These are phyloP conservation scores for Penicillium frequentans DNA, from an alignment of 2,329 filamentous ascomycete species.

Conservation along the genomic window DNA sequence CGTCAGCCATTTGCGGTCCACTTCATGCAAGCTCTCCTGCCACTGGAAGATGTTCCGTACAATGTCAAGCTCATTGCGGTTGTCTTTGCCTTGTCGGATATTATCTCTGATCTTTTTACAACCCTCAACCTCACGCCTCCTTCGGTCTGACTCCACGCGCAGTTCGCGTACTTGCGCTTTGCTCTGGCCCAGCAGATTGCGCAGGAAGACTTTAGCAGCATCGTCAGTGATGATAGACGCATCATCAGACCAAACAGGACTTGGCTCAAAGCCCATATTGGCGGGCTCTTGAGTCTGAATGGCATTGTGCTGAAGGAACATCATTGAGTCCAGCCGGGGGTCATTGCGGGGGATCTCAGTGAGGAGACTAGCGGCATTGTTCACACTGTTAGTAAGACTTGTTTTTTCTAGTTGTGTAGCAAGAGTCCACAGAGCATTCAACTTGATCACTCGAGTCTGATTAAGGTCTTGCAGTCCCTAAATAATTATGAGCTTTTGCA, in stretches of 20 bases:
- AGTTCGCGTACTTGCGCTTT: slow-evolving; percentile 80
- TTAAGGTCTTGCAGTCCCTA: slow-evolving; percentile 82
- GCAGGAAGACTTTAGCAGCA: slow-evolving; percentile 80
- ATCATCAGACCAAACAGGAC: slow-evolving; percentile 96
- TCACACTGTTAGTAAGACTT: slow-evolving; percentile 72
- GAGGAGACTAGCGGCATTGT: slow-evolving; percentile 69
- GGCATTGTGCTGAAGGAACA: slow-evolving; percentile 95
- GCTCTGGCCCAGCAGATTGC: slow-evolving; percentile 88
- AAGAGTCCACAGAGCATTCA: slow-evolving; percentile 83
- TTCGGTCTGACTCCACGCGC: slow-evolving; percentile 80
- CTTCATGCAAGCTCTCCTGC: slow-evolving; percentile 80
- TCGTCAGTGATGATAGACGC: slow-evolving; percentile 84
- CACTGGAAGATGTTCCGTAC: slow-evolving; percentile 79
- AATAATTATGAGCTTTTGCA: not conserved
- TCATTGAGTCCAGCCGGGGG: slow-evolving; percentile 89
- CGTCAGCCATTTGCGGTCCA: slow-evolving; percentile 79
- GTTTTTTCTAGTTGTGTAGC: slow-evolving; percentile 77
- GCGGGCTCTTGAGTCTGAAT: slow-evolving; percentile 77
- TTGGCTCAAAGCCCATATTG: slow-evolving; percentile 87
- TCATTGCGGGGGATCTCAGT: slow-evolving; percentile 84
- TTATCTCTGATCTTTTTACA: slow-evolving; percentile 71
- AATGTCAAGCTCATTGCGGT: slow-evolving; percentile 82
- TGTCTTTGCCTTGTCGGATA: slow-evolving; percentile 80
- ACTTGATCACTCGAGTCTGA: slow-evolving; percentile 78
- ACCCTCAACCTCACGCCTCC: slow-evolving; percentile 78